Percentiles rank a stretch among this genome's conserved stretches.
Evolutionary conservation across 192 early-diverging fungal genomes (phyloP).

Genomic region (Allomyces macrogynus): DNA sequence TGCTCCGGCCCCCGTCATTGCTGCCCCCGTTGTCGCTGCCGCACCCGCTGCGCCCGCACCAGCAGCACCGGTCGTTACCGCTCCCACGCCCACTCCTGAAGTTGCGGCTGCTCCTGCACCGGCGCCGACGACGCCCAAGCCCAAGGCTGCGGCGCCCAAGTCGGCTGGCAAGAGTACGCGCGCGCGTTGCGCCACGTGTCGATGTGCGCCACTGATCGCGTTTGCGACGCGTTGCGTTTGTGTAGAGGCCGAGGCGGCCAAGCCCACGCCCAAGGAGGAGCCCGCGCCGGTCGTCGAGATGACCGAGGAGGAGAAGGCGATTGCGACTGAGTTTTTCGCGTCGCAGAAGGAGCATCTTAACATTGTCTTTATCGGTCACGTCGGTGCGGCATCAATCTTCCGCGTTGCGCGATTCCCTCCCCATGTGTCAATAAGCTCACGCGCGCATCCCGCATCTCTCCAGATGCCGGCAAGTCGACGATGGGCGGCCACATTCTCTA

Average conservation of each 20-base stretch:
- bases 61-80: conserved; percentile 6
- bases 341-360: conserved; percentile 88
- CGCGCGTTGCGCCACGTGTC: not conserved
- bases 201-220: too few species aligned
- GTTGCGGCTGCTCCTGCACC: conserved; percentile 8
- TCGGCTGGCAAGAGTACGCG: conserved; percentile 12
- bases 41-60: conserved; percentile 9
- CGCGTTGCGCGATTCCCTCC: too few species aligned
- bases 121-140: conserved; percentile 10
- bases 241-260: conserved; percentile 3
- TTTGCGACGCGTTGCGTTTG: too few species aligned
- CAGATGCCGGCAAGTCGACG: conserved; percentile 87
- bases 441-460: not conserved
- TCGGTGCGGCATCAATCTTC: conserved; percentile 35
- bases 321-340: conserved; percentile 36
- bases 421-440: not conserved
- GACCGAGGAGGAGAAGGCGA: conserved; percentile 26
- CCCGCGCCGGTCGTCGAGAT: conserved; percentile 7
- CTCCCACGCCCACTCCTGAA: conserved; percentile 8
- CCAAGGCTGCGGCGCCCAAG: conserved; percentile 8
- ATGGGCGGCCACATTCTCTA: conserved; percentile 93
- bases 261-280: conserved; percentile 1
- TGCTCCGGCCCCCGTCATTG: conserved; percentile 8
- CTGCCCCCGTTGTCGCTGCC: conserved; percentile 1
- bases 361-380: conserved; percentile 97